A percentile compares a stretch with the other conserved stretches of the same genome.
These are phyloP conservation scores for Penicillium maclennaniae DNA, from an alignment of 495 filamentous ascomycete species.

Conservation along the genomic window DNA sequence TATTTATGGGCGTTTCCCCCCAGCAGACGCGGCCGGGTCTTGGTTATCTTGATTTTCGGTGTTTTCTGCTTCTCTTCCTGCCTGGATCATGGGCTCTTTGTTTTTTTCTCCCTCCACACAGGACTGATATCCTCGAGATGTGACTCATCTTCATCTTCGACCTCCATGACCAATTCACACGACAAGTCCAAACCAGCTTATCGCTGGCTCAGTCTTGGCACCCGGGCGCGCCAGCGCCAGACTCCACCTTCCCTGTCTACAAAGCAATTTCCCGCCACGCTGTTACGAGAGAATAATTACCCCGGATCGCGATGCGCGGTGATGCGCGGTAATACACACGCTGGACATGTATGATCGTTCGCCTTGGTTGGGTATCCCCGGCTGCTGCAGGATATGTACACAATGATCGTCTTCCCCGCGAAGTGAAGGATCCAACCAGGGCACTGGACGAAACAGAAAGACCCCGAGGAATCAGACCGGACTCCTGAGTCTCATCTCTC, in stretches of 20 bases:
- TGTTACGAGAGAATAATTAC: slow-evolving; percentile 34
- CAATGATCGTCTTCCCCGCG: not conserved
- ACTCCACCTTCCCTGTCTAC: slow-evolving; percentile 19
- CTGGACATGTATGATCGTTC: not conserved
- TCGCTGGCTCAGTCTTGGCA: slow-evolving; percentile 18
- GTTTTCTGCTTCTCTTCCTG: not conserved
- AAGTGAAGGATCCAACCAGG: not conserved
- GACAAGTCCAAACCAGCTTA: slow-evolving; percentile 24
- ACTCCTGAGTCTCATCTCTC: slow-evolving; percentile 15
- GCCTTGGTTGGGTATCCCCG: slow-evolving; percentile 13
- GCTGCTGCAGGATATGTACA: slow-evolving; percentile 1
- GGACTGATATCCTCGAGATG: not conserved
- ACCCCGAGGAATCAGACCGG: not conserved
- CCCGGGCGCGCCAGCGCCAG: slow-evolving; percentile 5
- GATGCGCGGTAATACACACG: not conserved
- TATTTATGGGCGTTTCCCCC: slow-evolving; percentile 18
- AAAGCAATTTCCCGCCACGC: not conserved
- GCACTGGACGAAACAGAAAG: not conserved
- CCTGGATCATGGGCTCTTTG: not conserved
- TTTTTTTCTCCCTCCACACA: too few species aligned
- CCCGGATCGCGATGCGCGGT: slow-evolving; percentile 13
- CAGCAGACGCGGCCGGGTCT: not conserved
- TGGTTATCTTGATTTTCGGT: not conserved
- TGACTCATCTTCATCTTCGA: not conserved
- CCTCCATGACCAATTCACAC: slow-evolving; percentile 24